Conservation (phyloP, 164 flowering plant genomes). For the Santalum album region DNA sequence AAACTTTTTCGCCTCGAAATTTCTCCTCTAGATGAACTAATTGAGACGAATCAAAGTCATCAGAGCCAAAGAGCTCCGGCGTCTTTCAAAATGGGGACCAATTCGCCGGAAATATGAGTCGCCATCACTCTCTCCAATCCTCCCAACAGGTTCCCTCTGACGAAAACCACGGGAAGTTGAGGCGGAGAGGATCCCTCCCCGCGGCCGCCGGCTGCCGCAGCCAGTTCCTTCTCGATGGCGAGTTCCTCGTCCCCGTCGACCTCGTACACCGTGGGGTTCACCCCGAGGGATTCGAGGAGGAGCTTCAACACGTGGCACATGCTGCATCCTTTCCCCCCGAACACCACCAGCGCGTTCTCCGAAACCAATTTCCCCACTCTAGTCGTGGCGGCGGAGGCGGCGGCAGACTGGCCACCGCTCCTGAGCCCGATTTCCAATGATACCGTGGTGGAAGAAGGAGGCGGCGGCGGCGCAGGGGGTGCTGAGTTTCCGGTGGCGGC, state of each 20-base stretch:
- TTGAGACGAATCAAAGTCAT: too few species aligned
- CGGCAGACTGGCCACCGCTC: too few species aligned
- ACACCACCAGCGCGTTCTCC: constrained; percentile 23
- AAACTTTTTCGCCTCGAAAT: too few species aligned
- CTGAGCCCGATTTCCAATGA: too few species aligned
- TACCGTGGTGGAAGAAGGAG: too few species aligned
- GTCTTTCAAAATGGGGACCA: constrained; percentile 38
- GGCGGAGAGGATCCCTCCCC: not conserved
- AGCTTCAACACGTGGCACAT: constrained; percentile 33
- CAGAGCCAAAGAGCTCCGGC: constrained; percentile 50
- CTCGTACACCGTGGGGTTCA: constrained; percentile 12
- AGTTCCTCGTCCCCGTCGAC: not conserved
- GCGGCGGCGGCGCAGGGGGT: too few species aligned
- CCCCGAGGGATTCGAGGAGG: constrained; percentile 22
- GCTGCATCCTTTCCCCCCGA: constrained; percentile 27
- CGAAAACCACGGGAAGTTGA: constrained; percentile 39
- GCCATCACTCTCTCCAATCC: constrained; percentile 44
- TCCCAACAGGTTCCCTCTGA: constrained; percentile 44
- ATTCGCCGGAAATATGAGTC: constrained; percentile 44
- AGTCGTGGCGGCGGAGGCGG: too few species aligned
- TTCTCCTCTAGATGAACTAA: too few species aligned
- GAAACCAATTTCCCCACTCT: not conserved
- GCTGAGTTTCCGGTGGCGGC: too few species aligned
- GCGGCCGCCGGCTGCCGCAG: not conserved
- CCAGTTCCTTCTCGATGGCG: constrained; percentile 6